Evolutionary conservation across 2,329 filamentous ascomycete species (phyloP), one percentile per base, ranked within the genome.

Genomic region (Claviceps sorghi): DNA sequence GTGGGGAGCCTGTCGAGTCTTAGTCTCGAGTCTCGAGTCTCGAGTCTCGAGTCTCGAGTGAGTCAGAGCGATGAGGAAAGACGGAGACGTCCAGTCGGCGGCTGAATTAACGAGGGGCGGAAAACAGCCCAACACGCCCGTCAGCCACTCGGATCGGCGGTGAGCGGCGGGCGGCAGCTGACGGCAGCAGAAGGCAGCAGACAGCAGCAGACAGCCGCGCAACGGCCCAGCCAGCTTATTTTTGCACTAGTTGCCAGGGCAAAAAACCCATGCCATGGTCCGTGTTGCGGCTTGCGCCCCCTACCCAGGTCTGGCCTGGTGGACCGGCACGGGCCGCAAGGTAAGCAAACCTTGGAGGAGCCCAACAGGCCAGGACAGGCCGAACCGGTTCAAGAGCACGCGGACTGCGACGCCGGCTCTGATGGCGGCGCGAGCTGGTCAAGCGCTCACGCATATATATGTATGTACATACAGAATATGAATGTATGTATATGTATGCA

Each of bases 131-230:
- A 47, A 45, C 22, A 30, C 21, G n/a, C 13, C 3, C 15, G 38
- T 26, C 10, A 32, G 34, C 21, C 41, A 46, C 32, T 42, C 26
- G 47, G 46, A 52, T 49, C 49, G 29, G 17, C 26, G 26, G 26
- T 26, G 36, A 38, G 4, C 36, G 17, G 46, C 52, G 49, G 52
- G 47, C 49, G 52, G 21, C 49, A 29, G 26, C 47, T n/a, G n/a
- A n/a, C n/a, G n/a, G n/a, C n/a, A n/a, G n/a, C n/a, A n/a, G n/a
- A n/a, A n/a, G n/a, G n/a, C 36, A 38, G 46, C 52, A 46, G 52
- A 49, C 49, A 54, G 21, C 36, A 38, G 46, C 52, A 46, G 52
- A 49, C 49, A 54, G 21, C 49, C 21, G 26, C 47, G 17, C n/a
- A 48, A 21, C 40, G 42, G 36, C 4, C 15, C 36, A 38, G 34